A percentile compares a stretch with the other conserved stretches of the same genome.
Evolutionary conservation across 495 filamentous ascomycete genomes (phyloP).

Genomic region (Aspergillus avenaceus): DNA sequence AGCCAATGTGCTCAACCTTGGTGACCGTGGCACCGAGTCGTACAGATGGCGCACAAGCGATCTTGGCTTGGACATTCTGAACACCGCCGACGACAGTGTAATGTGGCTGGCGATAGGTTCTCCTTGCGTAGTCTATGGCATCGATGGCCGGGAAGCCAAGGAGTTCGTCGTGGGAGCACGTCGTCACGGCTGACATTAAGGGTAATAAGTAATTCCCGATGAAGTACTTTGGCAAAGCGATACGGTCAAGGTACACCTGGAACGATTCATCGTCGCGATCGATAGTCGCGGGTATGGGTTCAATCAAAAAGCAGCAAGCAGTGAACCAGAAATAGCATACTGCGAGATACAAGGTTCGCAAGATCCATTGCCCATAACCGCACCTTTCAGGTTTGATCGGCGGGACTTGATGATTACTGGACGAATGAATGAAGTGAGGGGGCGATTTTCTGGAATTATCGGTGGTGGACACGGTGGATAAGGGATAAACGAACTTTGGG

Average conservation of each 20-base stretch:
- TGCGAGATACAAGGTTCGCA: conserved; percentile 35
- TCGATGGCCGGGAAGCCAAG: conserved; percentile 49
- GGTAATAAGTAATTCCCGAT: conserved; percentile 46
- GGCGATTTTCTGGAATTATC: background rate
- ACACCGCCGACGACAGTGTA: conserved; percentile 47
- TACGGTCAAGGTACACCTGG: conserved; percentile 38
- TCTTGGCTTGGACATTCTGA: conserved; percentile 35
- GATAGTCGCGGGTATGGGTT: conserved; percentile 12
- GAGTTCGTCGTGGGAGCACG: conserved; percentile 48
- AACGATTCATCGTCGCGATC: conserved; percentile 30
- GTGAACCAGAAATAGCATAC: conserved; percentile 48
- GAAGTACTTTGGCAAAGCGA: conserved; percentile 40
- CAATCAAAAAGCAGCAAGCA: conserved; percentile 41
- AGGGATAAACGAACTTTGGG: conserved; percentile 36
- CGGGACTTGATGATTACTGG: conserved; percentile 44
- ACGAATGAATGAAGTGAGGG: conserved; percentile 42
- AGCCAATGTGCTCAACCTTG: conserved; percentile 7
- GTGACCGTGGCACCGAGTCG: conserved; percentile 16
- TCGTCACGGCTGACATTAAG: conserved; percentile 47
- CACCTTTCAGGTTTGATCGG: conserved; percentile 25
- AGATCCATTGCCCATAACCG: conserved; percentile 21
- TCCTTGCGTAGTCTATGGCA: conserved; percentile 40
- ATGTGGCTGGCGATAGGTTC: conserved; percentile 42
- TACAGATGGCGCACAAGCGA: conserved; percentile 29
- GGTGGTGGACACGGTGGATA: conserved; percentile 3